Evolutionary conservation across 2,329 filamentous ascomycete species (phyloP).

Genomic region (Penicillium janthinellum): DNA sequence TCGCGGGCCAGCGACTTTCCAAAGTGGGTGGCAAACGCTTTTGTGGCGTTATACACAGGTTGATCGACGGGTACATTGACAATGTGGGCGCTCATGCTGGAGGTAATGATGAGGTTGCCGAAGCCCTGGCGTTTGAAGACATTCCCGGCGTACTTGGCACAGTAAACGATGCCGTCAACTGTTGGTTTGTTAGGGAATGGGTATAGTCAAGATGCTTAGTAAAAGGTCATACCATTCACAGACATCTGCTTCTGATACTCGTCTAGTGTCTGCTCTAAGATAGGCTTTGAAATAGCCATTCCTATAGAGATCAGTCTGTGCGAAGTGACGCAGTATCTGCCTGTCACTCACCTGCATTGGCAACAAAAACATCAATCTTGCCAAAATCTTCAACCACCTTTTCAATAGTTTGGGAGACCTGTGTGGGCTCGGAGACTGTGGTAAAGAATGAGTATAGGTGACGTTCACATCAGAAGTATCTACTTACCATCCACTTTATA

Average conservation of each 20-base stretch:
- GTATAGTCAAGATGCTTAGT: background rate
- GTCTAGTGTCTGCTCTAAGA: slow-evolving; percentile 56
- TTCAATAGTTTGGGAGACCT: slow-evolving; percentile 38
- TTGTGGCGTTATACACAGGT: slow-evolving; percentile 59
- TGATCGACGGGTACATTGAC: slow-evolving; percentile 58
- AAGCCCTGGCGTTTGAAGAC: slow-evolving; percentile 48
- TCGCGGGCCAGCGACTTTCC: slow-evolving; percentile 59
- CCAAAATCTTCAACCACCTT: slow-evolving; percentile 46
- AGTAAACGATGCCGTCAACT: slow-evolving; percentile 53
- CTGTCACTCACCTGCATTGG: slow-evolving; percentile 43
- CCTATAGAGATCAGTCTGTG: slow-evolving; percentile 25
- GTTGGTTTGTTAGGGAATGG: slow-evolving; percentile 3
- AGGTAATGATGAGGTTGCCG: slow-evolving; percentile 53
- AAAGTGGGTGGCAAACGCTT: slow-evolving; percentile 59
- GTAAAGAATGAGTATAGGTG: background rate
- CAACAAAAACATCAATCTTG: slow-evolving; percentile 47
- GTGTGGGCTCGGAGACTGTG: slow-evolving; percentile 46
- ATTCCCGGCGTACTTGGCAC: slow-evolving; percentile 48
- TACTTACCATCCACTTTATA: slow-evolving; percentile 47
- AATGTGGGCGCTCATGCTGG: slow-evolving; percentile 53
- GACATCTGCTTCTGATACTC: slow-evolving; percentile 57
- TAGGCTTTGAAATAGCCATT: slow-evolving; percentile 57
- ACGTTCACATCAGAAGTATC: background rate
- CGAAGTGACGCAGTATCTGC: background rate
- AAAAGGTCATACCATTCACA: slow-evolving; percentile 51